Conservation (phyloP, 371 early-diverging fungal genomes). For the Mucor velutinosus region DNA sequence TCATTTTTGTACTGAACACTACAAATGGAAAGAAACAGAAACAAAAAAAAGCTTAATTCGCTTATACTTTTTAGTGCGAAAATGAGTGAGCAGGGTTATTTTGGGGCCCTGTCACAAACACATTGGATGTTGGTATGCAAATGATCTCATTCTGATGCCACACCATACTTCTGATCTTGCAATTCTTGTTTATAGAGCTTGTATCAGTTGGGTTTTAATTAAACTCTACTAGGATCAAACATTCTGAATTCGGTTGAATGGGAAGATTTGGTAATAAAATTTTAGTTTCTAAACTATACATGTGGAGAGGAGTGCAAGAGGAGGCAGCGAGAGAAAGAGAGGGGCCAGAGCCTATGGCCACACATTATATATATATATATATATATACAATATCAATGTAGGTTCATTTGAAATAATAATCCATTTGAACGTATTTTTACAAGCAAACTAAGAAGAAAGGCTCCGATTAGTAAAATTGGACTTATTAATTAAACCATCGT, state of each 20-base stretch:
- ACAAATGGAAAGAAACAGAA: neutral
- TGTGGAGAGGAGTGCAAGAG: neutral
- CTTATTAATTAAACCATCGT: neutral
- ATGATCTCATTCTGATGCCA: constrained; percentile 27
- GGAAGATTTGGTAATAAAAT: constrained; percentile 10
- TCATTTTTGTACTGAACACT: neutral
- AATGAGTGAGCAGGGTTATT: constrained; percentile 14
- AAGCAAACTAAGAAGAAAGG: neutral
- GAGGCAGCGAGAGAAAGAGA: neutral
- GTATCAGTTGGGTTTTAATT: neutral
- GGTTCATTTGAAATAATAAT: constrained; percentile 1
- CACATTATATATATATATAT: no score
- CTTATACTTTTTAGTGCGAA: neutral
- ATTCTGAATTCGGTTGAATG: constrained; percentile 22
- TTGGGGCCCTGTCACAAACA: constrained; percentile 41
- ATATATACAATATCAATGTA: neutral
- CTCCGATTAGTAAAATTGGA: neutral
- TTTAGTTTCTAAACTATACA: neutral
- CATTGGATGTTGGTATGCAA: constrained; percentile 31
- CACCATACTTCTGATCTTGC: neutral
- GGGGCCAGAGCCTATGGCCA: neutral
- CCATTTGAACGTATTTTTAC: neutral
- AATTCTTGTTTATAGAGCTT: neutral
- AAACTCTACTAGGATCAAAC: neutral
- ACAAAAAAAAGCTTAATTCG: constrained; percentile 5